Conservation (phyloP, 179 eudicot species). For the Silene coronaria region DNA sequence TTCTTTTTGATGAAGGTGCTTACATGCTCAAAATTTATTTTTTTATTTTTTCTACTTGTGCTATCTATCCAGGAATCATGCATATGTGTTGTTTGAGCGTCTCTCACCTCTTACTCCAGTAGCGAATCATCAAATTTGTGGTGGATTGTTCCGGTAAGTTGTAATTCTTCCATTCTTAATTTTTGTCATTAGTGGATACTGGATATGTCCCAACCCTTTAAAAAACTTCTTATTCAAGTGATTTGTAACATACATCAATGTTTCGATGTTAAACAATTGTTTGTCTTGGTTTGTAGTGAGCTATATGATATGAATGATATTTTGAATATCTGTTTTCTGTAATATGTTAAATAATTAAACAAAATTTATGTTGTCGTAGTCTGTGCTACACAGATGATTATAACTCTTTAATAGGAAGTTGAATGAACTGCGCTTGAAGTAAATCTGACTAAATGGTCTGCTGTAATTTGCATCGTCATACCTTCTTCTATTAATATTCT, state of each 20-base stretch:
- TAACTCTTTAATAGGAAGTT: neutral
- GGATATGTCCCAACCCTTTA: neutral
- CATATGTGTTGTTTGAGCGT: constrained; percentile 71
- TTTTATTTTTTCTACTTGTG: neutral
- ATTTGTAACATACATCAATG: neutral
- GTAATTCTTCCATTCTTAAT: neutral
- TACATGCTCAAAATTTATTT: neutral
- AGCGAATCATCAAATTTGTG: constrained; percentile 68
- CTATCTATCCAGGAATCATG: constrained; percentile 64
- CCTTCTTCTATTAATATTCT: neutral
- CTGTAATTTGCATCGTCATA: neutral
- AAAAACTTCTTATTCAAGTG: neutral
- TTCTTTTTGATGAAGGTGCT: neutral
- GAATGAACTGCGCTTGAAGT: neutral
- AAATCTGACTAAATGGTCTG: neutral
- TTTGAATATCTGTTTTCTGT: neutral
- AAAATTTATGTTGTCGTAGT: neutral
- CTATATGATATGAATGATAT: neutral
- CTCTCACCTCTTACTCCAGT: constrained; percentile 77
- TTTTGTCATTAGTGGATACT: neutral
- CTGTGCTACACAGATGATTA: neutral
- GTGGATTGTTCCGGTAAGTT: constrained; percentile 70
- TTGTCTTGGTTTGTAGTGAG: neutral
- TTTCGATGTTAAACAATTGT: neutral
- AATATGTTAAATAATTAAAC: neutral